Evolutionary conservation across 441 rosid genomes (phyloP).

Genomic region (Euphorbia schlechtendalii): DNA sequence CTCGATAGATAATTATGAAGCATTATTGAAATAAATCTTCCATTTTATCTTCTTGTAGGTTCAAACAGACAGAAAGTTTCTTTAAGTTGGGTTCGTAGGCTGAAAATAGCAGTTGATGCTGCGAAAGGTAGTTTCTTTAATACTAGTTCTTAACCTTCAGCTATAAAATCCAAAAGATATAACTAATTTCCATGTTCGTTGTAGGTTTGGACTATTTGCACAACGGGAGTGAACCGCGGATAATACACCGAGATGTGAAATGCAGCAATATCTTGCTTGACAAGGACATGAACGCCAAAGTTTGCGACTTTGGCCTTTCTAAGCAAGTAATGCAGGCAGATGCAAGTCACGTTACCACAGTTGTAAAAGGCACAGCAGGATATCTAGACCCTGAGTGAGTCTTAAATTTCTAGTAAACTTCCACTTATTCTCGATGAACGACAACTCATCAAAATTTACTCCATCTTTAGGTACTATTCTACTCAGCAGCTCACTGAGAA

Average conservation of each 20-base stretch:
- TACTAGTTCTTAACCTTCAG: not conserved
- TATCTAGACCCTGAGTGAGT: constrained; percentile 93
- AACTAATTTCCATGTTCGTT: constrained; percentile 10
- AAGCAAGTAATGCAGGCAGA: constrained; percentile 77
- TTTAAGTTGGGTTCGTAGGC: constrained; percentile 83
- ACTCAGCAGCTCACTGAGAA: constrained; percentile 88
- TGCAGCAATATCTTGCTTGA: constrained; percentile 82
- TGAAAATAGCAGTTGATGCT: constrained; percentile 83
- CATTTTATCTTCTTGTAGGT: constrained; percentile 33
- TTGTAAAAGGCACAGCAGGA: constrained; percentile 94
- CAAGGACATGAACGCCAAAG: constrained; percentile 80
- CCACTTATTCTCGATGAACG: constrained; percentile 6
- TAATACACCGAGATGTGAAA: constrained; percentile 86
- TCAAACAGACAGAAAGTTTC: constrained; percentile 44
- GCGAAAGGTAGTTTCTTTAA: constrained; percentile 57
- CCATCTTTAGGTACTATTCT: constrained; percentile 59
- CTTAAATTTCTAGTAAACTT: not conserved
- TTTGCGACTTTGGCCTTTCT: constrained; percentile 88
- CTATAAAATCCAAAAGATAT: not conserved
- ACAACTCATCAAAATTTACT: constrained; percentile 8
- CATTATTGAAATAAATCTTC: not conserved
- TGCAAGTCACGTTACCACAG: constrained; percentile 84
- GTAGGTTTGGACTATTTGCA: constrained; percentile 90
- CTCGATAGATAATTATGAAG: not conserved
- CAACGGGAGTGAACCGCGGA: constrained; percentile 77